A percentile compares a stretch with the other conserved stretches of the same genome.
These are phyloP conservation scores for Laguncularia racemosa DNA, from an alignment of 345 rosid species.

Conservation along the genomic window DNA sequence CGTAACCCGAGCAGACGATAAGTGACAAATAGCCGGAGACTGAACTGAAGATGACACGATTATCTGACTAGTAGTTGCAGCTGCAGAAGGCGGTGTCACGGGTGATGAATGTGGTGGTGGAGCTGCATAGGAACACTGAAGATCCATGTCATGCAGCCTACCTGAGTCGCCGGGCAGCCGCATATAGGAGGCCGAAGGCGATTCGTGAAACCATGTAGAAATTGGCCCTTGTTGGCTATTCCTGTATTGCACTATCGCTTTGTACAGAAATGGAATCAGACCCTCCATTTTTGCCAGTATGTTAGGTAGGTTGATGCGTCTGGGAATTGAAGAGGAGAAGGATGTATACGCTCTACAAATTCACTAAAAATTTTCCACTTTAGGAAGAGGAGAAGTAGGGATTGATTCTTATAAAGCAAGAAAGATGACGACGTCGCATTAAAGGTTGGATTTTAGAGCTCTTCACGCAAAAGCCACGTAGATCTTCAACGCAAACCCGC, in stretches of 20 bases:
- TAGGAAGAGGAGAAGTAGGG: neutral
- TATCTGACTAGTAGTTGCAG: neutral
- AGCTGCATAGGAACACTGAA: neutral
- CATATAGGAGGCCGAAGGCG: constrained; percentile 7
- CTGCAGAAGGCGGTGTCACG: neutral
- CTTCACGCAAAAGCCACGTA: constrained; percentile 1
- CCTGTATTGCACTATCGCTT: constrained; percentile 7
- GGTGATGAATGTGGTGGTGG: neutral
- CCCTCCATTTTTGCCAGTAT: constrained; percentile 11
- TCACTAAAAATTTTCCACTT: too few relatives aligned
- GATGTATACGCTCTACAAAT: neutral
- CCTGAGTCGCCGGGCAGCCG: constrained; percentile 12
- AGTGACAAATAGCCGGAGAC: neutral
- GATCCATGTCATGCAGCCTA: neutral
- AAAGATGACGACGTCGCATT: constrained; percentile 8
- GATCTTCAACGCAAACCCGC: constrained; percentile 1
- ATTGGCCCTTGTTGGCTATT: constrained; percentile 4
- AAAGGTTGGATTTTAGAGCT: neutral
- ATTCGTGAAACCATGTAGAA: neutral
- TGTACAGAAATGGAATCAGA: constrained; percentile 13
- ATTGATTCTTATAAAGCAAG: neutral
- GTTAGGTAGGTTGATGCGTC: neutral
- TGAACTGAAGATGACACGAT: constrained; percentile 3
- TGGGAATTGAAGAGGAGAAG: neutral
- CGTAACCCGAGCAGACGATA: neutral